These are phyloP conservation scores for Moelleriella libera DNA, from an alignment of 2,329 filamentous ascomycete genomes.

Conservation along the genomic window DNA sequence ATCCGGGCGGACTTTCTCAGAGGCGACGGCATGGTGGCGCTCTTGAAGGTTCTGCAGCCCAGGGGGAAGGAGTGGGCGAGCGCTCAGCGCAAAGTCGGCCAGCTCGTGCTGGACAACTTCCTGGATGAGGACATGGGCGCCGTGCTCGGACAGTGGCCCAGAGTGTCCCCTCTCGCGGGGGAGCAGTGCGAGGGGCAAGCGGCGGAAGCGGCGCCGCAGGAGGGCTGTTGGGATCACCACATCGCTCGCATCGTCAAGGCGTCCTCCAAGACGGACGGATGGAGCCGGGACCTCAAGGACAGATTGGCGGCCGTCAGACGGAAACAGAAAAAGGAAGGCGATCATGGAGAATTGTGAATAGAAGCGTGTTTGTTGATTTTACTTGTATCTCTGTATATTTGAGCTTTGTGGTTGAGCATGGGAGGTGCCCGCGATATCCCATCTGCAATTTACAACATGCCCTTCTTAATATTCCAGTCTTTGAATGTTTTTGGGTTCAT, in stretches of 20 bases:
- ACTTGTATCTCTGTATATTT: background rate
- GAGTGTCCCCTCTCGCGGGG: conserved; percentile 16
- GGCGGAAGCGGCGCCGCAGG: conserved; percentile 16
- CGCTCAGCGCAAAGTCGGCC: conserved; percentile 38
- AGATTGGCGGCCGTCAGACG: conserved; percentile 19
- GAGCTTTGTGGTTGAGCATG: too few species aligned
- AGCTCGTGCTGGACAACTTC: conserved; percentile 50
- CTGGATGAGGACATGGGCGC: conserved; percentile 53
- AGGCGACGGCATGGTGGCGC: conserved; percentile 35
- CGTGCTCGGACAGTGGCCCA: conserved; percentile 40
- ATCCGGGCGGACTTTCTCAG: conserved; percentile 43
- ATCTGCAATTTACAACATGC: too few species aligned
- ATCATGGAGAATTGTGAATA: conserved; percentile 18
- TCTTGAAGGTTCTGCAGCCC: conserved; percentile 37
- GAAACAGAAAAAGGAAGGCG: conserved; percentile 6
- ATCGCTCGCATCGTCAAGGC: conserved; percentile 24
- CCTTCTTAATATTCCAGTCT: too few species aligned
- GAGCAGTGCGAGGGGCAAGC: conserved; percentile 18
- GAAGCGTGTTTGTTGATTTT: background rate
- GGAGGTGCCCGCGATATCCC: too few species aligned
- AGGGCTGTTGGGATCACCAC: conserved; percentile 47
- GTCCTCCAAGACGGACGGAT: conserved; percentile 24
- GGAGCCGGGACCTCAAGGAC: conserved; percentile 28
- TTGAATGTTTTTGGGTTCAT: too few species aligned
- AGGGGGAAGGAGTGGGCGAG: conserved; percentile 32